Evolutionary conservation across 768 basidiomycete genomes (phyloP).

Genomic region (Porphyrellus cyaneotinctus): DNA sequence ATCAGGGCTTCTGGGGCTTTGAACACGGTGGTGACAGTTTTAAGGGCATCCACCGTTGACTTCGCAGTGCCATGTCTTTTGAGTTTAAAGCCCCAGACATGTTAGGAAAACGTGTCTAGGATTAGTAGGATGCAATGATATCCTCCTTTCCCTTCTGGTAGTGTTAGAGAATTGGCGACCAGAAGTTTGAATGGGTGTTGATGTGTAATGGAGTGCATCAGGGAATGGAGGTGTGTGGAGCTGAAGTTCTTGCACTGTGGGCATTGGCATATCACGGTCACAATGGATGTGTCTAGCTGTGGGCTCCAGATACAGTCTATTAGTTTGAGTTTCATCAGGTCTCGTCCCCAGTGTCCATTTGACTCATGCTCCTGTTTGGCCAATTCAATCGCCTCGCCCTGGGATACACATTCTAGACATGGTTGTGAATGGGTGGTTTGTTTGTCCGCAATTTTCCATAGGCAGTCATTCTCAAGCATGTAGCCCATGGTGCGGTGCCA

Average conservation of each 20-base stretch:
- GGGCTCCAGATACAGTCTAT: neutral
- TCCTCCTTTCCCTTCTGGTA: too few relatives aligned
- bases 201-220: conserved; percentile 36
- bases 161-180: too few relatives aligned
- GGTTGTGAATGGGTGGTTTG: conserved; percentile 2
- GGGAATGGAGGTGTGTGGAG: conserved; percentile 16
- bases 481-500: conserved; percentile 7
- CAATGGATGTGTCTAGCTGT: conserved; percentile 4
- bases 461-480: conserved; percentile 5
- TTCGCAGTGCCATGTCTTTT: conserved; percentile 28
- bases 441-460: conserved; percentile 26
- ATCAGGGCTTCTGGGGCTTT: conserved; percentile 27
- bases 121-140: conserved; percentile 28
- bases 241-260: too few relatives aligned
- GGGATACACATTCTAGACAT: neutral
- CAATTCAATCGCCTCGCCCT: neutral
- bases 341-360: conserved; percentile 9
- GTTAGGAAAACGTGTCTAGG: conserved; percentile 26
- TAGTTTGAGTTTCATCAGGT: neutral
- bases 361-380: neutral
- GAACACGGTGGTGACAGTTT: conserved; percentile 21
- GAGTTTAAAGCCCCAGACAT: conserved; percentile 29
- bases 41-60: neutral
- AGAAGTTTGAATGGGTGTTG: conserved; percentile 33
- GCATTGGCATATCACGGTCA: too few relatives aligned